Conservation (phyloP, 257 asterid genomes). For the Dorcoceras hygrometricum region DNA sequence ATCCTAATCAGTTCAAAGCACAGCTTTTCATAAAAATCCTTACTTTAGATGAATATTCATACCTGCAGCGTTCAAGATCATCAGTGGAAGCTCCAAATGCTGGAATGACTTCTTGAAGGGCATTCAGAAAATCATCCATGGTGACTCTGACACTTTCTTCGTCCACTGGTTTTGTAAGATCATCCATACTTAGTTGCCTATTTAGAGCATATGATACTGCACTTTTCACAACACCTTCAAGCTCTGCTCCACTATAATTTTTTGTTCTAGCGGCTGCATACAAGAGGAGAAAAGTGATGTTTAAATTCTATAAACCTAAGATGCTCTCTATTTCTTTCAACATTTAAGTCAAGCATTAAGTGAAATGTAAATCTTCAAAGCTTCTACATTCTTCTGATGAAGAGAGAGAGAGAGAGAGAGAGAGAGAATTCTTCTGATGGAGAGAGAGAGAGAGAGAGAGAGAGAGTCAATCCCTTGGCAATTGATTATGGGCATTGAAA, state of each 20-base stretch:
- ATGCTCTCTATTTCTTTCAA: background rate
- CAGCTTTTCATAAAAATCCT: background rate
- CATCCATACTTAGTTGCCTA: slow-evolving; percentile 84
- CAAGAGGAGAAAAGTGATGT: background rate
- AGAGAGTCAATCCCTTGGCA: slow-evolving; percentile 1
- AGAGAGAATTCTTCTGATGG: slow-evolving; percentile 1
- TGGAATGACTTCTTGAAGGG: slow-evolving; percentile 48
- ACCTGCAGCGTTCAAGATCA: slow-evolving; percentile 78
- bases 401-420: too few species aligned
- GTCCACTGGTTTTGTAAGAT: slow-evolving; percentile 88
- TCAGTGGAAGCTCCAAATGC: slow-evolving; percentile 66
- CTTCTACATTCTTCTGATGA: slow-evolving; percentile 5
- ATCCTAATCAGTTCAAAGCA: slow-evolving; percentile 3
- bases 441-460: too few species aligned
- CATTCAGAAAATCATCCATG: slow-evolving; percentile 48
- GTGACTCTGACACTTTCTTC: slow-evolving; percentile 55
- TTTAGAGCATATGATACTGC: slow-evolving; percentile 97
- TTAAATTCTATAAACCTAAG: background rate
- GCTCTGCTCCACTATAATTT: slow-evolving; percentile 71
- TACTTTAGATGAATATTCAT: slow-evolving; percentile 35
- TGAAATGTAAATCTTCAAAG: slow-evolving; percentile 12
- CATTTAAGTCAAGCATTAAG: slow-evolving; percentile 3
- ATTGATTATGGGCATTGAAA: slow-evolving; percentile 8
- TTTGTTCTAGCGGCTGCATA: slow-evolving; percentile 90
- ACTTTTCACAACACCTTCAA: slow-evolving; percentile 99